phyloP scores from a whole-genome alignment of 2,329 filamentous ascomycete genomes.

The Penicillium verrucosum region DNA sequence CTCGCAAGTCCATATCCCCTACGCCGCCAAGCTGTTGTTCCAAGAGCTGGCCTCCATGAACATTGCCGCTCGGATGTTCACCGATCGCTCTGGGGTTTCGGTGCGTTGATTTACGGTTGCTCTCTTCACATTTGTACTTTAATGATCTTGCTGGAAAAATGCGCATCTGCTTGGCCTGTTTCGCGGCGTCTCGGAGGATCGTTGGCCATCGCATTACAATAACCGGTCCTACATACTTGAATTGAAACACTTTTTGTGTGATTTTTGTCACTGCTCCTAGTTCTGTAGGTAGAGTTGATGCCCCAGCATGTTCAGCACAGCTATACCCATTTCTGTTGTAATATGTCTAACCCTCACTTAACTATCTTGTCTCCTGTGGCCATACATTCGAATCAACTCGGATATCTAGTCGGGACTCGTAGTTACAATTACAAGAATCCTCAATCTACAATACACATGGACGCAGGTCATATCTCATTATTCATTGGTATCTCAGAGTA shows the following conservation, averaged over 20 bases:
- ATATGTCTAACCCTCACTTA: not conserved
- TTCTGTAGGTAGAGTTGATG: not conserved
- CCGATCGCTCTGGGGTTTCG: constrained; percentile 55
- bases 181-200: constrained; percentile 23
- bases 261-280: not conserved
- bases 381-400: not conserved
- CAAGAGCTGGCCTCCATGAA: constrained; percentile 98
- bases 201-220: constrained; percentile 19
- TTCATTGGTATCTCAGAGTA: constrained; percentile 21
- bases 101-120: constrained; percentile 33
- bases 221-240: constrained; percentile 25
- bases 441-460: not conserved
- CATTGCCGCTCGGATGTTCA: constrained; percentile 96
- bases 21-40: constrained; percentile 96
- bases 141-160: constrained; percentile 28
- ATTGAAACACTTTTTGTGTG: constrained; percentile 7
- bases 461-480: constrained; percentile 23
- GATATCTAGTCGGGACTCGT: no score
- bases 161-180: constrained; percentile 18
- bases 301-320: not conserved
- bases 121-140: constrained; percentile 23
- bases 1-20: constrained; percentile 95
- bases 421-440: not conserved
- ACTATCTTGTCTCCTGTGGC: not conserved
- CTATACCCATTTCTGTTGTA: no score